Conservation (phyloP, 139 green algal species). For the Trebouxia sp. region DNA sequence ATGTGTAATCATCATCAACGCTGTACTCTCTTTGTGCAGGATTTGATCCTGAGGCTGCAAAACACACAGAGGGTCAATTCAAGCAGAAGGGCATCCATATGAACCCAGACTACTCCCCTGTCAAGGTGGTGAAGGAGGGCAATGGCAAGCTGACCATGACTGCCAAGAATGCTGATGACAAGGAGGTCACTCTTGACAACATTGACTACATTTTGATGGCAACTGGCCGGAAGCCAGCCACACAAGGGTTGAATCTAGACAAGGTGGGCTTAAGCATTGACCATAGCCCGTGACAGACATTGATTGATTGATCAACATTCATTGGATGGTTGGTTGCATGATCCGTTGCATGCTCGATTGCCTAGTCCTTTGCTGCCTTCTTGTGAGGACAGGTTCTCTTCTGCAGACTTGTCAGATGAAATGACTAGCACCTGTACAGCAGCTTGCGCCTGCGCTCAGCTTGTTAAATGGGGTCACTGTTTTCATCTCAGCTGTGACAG, state of each 20-base stretch:
- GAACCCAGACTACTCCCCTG: conserved; percentile 4
- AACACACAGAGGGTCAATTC: conserved; percentile 44
- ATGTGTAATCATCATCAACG: no score
- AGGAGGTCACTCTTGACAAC: conserved; percentile 17
- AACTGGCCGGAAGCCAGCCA: conserved; percentile 85
- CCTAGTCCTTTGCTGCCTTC: no score
- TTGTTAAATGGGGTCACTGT: no score
- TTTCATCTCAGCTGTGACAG: no score
- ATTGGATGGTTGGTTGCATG: no score
- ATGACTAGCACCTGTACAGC: no score
- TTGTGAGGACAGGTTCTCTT: no score
- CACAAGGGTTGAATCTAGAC: conserved; percentile 71
- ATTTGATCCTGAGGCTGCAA: conserved; percentile 52
- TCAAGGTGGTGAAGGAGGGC: conserved; percentile 30
- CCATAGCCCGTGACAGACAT: background rate
- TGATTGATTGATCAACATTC: no score
- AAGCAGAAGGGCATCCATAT: conserved; percentile 27
- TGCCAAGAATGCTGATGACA: conserved; percentile 50
- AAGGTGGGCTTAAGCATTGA: conserved; percentile 21
- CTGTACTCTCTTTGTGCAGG: conserved; percentile 74
- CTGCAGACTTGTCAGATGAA: no score
- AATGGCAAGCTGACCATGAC: conserved; percentile 35
- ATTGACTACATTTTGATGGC: conserved; percentile 65
- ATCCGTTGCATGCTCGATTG: no score
- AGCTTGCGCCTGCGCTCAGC: no score